These are phyloP conservation scores for Allium sativum DNA, from an alignment of 106 monocot species.

Conservation along the genomic window DNA sequence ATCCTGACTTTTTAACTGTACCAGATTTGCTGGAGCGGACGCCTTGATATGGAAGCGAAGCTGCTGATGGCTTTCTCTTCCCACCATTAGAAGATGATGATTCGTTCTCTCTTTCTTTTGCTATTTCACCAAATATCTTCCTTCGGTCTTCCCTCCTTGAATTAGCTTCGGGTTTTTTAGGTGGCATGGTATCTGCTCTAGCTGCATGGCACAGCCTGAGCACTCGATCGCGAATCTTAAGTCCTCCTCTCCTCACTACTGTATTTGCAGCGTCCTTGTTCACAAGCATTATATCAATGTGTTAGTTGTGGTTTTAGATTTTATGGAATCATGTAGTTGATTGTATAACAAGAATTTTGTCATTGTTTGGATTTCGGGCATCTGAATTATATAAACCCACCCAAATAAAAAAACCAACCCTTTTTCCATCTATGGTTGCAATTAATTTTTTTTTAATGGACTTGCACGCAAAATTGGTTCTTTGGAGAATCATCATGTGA, in stretches of 20 bases:
- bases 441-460: no score
- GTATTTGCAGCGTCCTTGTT: constrained; percentile 70
- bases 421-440: no score
- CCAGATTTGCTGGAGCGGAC: constrained; percentile 64
- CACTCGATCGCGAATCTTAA: constrained; percentile 65
- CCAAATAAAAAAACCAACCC: no score
- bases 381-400: no score
- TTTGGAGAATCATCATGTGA: no score
- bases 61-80: constrained; percentile 19
- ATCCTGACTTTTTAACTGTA: constrained; percentile 31
- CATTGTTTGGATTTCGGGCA: no score
- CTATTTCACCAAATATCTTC: constrained; percentile 7
- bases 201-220: constrained; percentile 75
- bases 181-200: constrained; percentile 25
- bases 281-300: constrained; percentile 1
- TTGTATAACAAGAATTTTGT: no score
- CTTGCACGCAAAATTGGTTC: no score
- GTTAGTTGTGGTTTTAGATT: no score
- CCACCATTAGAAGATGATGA: constrained; percentile 14
- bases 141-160: constrained; percentile 14
- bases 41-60: constrained; percentile 73
- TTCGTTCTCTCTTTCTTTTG: constrained; percentile 1
- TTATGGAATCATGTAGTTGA: no score
- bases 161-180: constrained; percentile 14
- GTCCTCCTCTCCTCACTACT: constrained; percentile 30